Evolutionary conservation across 495 filamentous ascomycete genomes (phyloP).

Genomic region (Penicillium salamii): DNA sequence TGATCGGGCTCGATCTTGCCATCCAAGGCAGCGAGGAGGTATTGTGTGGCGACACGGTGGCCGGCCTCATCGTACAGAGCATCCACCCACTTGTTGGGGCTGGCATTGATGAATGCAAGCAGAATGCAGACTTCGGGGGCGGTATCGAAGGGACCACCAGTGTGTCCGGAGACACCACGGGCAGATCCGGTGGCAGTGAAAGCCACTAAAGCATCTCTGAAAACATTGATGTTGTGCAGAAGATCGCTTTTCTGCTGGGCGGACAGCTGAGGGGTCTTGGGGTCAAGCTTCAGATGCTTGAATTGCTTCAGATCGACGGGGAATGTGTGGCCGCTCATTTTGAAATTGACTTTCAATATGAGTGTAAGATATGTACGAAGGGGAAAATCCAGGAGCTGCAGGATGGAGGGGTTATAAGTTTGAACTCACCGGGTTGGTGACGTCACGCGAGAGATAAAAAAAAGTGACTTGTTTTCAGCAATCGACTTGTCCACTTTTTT

Average conservation of each 20-base stretch:
- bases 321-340: constrained; percentile 27
- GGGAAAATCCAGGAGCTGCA: too few relatives aligned
- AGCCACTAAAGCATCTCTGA: constrained; percentile 39
- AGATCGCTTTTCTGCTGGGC: constrained; percentile 35
- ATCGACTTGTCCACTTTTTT: too few relatives aligned
- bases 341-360: constrained; percentile 7
- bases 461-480: too few relatives aligned
- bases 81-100: constrained; percentile 29
- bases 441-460: too few relatives aligned
- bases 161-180: constrained; percentile 38
- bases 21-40: constrained; percentile 33
- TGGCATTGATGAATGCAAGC: constrained; percentile 35
- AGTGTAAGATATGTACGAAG: too few relatives aligned
- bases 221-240: constrained; percentile 36
- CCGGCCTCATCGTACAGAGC: constrained; percentile 40
- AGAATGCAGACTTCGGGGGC: constrained; percentile 40
- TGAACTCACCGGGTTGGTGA: too few relatives aligned
- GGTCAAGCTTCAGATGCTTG: constrained; percentile 37
- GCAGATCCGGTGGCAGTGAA: constrained; percentile 39
- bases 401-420: too few relatives aligned
- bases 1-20: constrained; percentile 38
- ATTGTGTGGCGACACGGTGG: constrained; percentile 41
- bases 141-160: constrained; percentile 42
- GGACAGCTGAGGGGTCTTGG: constrained; percentile 28
- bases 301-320: constrained; percentile 39